Percentiles rank a stretch among this genome's conserved stretches.
Conservation (phyloP, 768 basidiomycete genomes). For the Fomitopsis pulvina region DNA sequence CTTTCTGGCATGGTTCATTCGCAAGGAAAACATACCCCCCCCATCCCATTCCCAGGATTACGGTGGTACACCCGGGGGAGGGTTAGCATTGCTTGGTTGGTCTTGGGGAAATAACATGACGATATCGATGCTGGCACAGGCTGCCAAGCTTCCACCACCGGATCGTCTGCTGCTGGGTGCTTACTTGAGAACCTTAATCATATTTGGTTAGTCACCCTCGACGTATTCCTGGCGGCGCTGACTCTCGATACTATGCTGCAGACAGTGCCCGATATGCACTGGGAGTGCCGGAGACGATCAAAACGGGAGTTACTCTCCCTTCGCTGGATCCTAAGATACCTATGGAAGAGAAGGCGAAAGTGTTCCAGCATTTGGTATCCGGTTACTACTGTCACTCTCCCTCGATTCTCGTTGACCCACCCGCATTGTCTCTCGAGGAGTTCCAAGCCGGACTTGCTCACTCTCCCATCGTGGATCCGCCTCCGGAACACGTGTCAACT, state of each 20-base stretch:
- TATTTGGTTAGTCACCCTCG: conserved; percentile 1
- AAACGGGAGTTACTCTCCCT: neutral
- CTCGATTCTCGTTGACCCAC: neutral
- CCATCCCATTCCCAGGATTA: neutral
- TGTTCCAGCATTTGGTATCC: neutral
- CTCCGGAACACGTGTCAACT: neutral
- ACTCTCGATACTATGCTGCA: neutral
- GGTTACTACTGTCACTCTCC: neutral
- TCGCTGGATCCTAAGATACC: neutral
- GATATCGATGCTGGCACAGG: conserved; percentile 14
- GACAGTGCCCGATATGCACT: neutral
- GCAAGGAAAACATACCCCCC: conserved; percentile 21
- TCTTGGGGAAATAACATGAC: conserved; percentile 25
- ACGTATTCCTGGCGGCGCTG: neutral
- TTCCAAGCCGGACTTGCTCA: neutral
- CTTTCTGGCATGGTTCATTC: conserved; percentile 30
- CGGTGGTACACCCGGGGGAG: conserved; percentile 11
- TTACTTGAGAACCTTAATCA: conserved; percentile 1
- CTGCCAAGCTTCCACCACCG: neutral
- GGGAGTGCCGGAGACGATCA: neutral
- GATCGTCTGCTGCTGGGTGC: neutral
- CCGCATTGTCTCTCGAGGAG: neutral
- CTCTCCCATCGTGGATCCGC: neutral
- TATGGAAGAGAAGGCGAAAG: conserved; percentile 4
- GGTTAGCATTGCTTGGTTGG: conserved; percentile 25